Percentiles rank a stretch among this genome's conserved stretches.
Conservation (phyloP, 2,329 filamentous ascomycete genomes). For the Pseudogymnoascus sp. region DNA sequence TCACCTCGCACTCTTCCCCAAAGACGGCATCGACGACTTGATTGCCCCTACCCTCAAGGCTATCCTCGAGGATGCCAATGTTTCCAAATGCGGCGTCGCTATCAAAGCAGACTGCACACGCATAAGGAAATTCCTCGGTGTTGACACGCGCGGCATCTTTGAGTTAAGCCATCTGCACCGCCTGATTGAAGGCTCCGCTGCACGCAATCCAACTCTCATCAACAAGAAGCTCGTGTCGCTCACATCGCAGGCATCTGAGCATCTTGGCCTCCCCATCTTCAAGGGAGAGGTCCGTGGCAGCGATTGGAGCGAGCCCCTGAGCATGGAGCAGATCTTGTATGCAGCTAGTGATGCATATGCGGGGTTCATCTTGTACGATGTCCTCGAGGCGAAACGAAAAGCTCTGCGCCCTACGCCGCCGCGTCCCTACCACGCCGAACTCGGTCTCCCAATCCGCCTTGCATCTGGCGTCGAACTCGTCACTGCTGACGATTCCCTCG, state of each 20-base stretch:
- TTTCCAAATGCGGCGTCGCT: slow-evolving; percentile 71
- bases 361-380: slow-evolving; percentile 63
- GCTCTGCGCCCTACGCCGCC: slow-evolving; percentile 63
- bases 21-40: slow-evolving; percentile 42
- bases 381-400: slow-evolving; percentile 61
- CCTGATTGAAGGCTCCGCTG: slow-evolving; percentile 59
- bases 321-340: slow-evolving; percentile 60
- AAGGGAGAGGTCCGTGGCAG: slow-evolving; percentile 68
- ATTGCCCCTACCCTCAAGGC: slow-evolving; percentile 62
- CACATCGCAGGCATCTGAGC: slow-evolving; percentile 61
- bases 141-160: slow-evolving; percentile 61
- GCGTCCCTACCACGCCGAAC: slow-evolving; percentile 60
- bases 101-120: slow-evolving; percentile 66
- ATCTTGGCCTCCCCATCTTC: slow-evolving; percentile 64
- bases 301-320: slow-evolving; percentile 63
- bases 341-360: slow-evolving; percentile 81
- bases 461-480: slow-evolving; percentile 36
- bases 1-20: slow-evolving; percentile 62
- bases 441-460: slow-evolving; percentile 54
- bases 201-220: slow-evolving; percentile 45
- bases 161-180: slow-evolving; percentile 80
- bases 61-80: slow-evolving; percentile 62
- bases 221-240: slow-evolving; percentile 62
- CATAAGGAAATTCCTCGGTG: slow-evolving; percentile 55
- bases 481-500: slow-evolving; percentile 21